Base-by-base conservation (phyloP, 2,329 filamentous ascomycete genomes). In the Botrytis galanthina region DNA sequence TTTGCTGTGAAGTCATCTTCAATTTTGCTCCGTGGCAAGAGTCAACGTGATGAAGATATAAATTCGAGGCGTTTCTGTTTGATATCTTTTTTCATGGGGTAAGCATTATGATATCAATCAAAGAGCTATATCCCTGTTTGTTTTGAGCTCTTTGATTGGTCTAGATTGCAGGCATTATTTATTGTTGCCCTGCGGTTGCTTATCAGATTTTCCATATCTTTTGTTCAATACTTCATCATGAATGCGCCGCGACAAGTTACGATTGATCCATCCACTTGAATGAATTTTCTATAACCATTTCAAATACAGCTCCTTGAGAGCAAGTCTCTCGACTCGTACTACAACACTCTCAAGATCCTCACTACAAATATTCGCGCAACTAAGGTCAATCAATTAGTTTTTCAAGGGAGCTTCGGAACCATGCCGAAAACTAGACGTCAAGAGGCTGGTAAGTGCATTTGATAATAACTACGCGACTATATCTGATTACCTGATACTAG, bases 1-100 rank as follows among this genome's bases (percentile, higher is more conserved):
- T 68, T 39, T 39, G 46, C 39, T 68, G 46, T 42, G 48, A 57
- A 68, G 48, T n/a, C 66, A 68, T 57, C 26, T 68, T 68, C 46
- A 39, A 42, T 12, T 57, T 57, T 29, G n/a, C 39, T 54, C 12
- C 51, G 14, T 57, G 3, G 51, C 51, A 57, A 57, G n/a, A 18
- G 35, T 57, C 14, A n/a, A 54, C 42, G 39, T 42, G 66, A 14
- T 51, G 44, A 67, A 67, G 46, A 66, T 48, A 66, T 66, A 66
- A 48, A 66, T 66, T 66, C 42, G 29, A 66, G 46, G 32, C 18
- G n/a, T 48, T 64, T 32, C 26, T 32, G 14, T 44, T 63, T 18
- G 14, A 46, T 29, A 64, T 46, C n/a, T 26, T 48, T 48, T 57
- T 64, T 35, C 42, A 46, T 46, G n/a, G 62, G 62, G 62, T 32